Evolutionary conservation across 148 eudicot species (phyloP).

Genomic region (Spergularia marina): DNA sequence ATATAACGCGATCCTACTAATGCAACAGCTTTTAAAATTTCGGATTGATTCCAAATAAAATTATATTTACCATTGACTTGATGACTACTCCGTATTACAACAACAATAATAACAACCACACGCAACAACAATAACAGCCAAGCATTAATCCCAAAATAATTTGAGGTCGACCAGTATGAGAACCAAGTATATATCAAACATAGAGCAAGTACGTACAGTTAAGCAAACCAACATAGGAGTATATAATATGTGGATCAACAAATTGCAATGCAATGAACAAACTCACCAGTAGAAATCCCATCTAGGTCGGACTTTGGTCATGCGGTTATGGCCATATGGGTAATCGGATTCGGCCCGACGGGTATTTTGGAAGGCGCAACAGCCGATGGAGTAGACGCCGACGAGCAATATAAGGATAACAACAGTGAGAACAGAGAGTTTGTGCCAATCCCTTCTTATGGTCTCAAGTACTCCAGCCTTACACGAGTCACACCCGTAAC

Average conservation of each 20-base stretch:
- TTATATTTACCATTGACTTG: no score
- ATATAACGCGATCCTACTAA: neutral
- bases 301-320: conserved; percentile 78
- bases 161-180: no score
- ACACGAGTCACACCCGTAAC: conserved; percentile 89
- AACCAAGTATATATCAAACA: no score
- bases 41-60: neutral
- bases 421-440: conserved; percentile 68
- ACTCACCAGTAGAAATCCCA: conserved; percentile 85
- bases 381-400: conserved; percentile 67
- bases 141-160: no score
- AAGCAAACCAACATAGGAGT: neutral
- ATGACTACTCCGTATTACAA: no score
- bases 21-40: neutral
- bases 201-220: neutral
- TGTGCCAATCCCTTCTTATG: conserved; percentile 69
- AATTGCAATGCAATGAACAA: neutral
- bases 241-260: no score
- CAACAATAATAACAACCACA: no score
- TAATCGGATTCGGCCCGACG: conserved; percentile 63
- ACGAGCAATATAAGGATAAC: conserved; percentile 66
- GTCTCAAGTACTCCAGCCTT: conserved; percentile 81
- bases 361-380: conserved; percentile 78
- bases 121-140: no score
- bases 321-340: conserved; percentile 69